These are phyloP conservation scores for Echeveria elegans DNA, from an alignment of 164 flowering plant species.

Conservation along the genomic window DNA sequence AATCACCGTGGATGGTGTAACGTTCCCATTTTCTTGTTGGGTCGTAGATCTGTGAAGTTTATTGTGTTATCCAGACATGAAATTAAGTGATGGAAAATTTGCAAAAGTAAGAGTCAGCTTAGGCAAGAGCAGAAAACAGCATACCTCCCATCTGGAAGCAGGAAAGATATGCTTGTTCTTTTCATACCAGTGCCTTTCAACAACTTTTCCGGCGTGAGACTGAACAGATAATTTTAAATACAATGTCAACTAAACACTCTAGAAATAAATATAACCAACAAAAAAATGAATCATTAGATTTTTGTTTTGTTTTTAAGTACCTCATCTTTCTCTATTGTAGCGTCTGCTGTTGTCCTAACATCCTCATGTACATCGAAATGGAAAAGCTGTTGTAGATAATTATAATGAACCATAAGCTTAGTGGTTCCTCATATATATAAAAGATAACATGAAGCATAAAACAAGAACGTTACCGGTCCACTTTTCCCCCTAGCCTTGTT, in stretches of 20 bases:
- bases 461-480: constrained; percentile 99
- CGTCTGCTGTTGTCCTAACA: constrained; percentile 94
- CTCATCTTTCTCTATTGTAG: constrained; percentile 97
- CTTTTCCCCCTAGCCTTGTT: constrained; percentile 99
- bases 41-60: constrained; percentile 59
- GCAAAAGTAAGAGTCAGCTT: no score
- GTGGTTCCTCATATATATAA: no score
- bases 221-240: constrained; percentile 16
- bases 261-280: no score
- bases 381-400: constrained; percentile 52
- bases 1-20: constrained; percentile 84
- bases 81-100: no score
- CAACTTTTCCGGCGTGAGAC: constrained; percentile 99
- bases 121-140: no score
- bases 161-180: constrained; percentile 98
- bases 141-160: constrained; percentile 98
- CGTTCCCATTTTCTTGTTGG: constrained; percentile 86
- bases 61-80: neutral
- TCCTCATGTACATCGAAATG: constrained; percentile 99
- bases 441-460: no score
- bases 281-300: no score
- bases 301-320: constrained; percentile 24
- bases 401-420: constrained; percentile 2
- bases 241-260: neutral
- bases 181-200: constrained; percentile 99